A percentile compares a stretch with the other conserved stretches of the same genome.
phyloP scores from a whole-genome alignment of 2,329 filamentous ascomycete genomes.

The Ramularia collo-cygni region DNA sequence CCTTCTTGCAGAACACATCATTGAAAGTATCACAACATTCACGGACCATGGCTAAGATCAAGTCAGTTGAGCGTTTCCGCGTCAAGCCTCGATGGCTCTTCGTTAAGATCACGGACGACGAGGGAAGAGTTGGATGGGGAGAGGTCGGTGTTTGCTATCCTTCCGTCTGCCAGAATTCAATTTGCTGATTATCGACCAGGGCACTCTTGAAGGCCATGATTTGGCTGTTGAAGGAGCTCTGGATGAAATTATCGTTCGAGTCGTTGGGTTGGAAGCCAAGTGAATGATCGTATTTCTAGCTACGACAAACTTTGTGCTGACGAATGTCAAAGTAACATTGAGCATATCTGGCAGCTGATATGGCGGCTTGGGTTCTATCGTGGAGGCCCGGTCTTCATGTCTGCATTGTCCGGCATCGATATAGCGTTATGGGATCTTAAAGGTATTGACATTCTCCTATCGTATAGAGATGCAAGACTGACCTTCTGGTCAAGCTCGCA shows the following conservation, averaged over 20 bases:
- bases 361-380: slow-evolving; percentile 68
- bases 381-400: slow-evolving; percentile 75
- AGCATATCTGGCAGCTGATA: slow-evolving; percentile 70
- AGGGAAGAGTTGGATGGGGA: slow-evolving; percentile 62
- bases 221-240: slow-evolving; percentile 68
- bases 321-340: slow-evolving; percentile 61
- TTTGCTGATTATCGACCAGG: too few relatives aligned
- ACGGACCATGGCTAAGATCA: slow-evolving; percentile 53
- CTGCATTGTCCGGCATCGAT: slow-evolving; percentile 67
- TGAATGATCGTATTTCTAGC: slow-evolving; percentile 3
- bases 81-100: slow-evolving; percentile 71
- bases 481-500: slow-evolving; percentile 38
- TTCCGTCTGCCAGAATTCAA: too few relatives aligned
- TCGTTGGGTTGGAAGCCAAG: slow-evolving; percentile 63
- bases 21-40: background rate
- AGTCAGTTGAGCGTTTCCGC: slow-evolving; percentile 64
- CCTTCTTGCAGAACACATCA: slow-evolving; percentile 1
- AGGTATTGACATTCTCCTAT: too few relatives aligned
- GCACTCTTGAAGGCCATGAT: slow-evolving; percentile 65
- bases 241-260: slow-evolving; percentile 57
- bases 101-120: slow-evolving; percentile 65
- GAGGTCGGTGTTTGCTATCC: slow-evolving; percentile 39
- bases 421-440: slow-evolving; percentile 78
- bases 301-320: slow-evolving; percentile 1
- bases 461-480: too few relatives aligned